Base-by-base conservation (phyloP, 1,284 basidiomycete genomes). In the Salmacisia buchloeana region DNA sequence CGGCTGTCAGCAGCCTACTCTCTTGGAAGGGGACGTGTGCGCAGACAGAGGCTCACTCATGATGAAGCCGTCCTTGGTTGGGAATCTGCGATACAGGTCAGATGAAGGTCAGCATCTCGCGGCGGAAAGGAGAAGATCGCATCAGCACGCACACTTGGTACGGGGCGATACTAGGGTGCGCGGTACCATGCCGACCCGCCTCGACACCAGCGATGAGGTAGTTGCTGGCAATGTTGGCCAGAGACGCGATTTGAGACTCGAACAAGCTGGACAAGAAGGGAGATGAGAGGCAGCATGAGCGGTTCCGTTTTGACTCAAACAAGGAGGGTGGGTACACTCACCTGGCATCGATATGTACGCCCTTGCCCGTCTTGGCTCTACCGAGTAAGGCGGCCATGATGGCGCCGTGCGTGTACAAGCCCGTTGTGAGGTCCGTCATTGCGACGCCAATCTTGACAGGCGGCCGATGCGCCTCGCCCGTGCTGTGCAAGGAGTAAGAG, bases 181-280 rank as follows among this genome's bases (percentile, higher is more conserved):
- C 86, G 33, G 94, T 97, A 27, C 94, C 94, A 79, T 92, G 88
- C 58, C 94, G 83, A n/a, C 85, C 84, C 9, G 89, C 93, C 80
- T 94, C 91, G 80, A 89, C 82, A 0, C 89, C 90, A 6, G 90
- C 86, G 64, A 97, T 89, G 58, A 97, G 86, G 82, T 92, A 96
- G 81, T 94, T 96, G 12, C 90, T 90, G 3, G 89, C 94, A 64
- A 97, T 92, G 78, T 97, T 97, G 1, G 88, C 92, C 5, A 97
- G 85, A 7, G 90, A 90, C 7, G 94, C 92, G 61, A 97, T 86
- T 88, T 94, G 80, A 29, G 65, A 71, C 43, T 80, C 72, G 46
- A 73, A 71, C 36, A 70, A 64, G 18, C 38, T 39, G 49, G 18
- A 25, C 21, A 35, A 12, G 18, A 52, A 13, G 52, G 12, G 15